Evolutionary conservation across 1,139 yeast genomes (phyloP).

Genomic region (Blastobotrys niveus): DNA sequence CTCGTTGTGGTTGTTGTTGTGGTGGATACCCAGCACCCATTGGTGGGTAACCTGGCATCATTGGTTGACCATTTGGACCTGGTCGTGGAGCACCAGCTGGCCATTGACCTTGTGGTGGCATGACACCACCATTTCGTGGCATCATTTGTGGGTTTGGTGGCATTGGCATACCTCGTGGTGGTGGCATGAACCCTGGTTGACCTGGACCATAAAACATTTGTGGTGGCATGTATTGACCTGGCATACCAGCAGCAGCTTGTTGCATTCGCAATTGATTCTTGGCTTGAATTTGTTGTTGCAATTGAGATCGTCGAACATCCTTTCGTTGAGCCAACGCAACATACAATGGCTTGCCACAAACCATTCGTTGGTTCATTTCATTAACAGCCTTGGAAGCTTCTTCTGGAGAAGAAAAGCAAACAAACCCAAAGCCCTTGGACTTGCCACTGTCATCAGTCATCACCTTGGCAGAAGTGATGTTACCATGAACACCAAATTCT

Average conservation of each 20-base stretch:
- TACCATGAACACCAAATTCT: slow-evolving; percentile 90
- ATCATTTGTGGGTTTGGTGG: slow-evolving; percentile 86
- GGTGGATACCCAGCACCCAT: slow-evolving; percentile 54
- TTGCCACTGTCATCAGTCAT: slow-evolving; percentile 94
- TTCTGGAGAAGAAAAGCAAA: slow-evolving; percentile 95
- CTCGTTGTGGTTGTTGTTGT: slow-evolving; percentile 15
- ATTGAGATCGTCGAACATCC: slow-evolving; percentile 95
- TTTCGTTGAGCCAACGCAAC: slow-evolving; percentile 99
- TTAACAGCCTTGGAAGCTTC: slow-evolving; percentile 98
- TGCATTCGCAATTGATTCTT: slow-evolving; percentile 98
- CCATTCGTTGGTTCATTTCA: slow-evolving; percentile 98
- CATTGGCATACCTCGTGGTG: slow-evolving; percentile 71
- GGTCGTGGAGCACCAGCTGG: slow-evolving; percentile 24
- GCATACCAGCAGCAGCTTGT: slow-evolving; percentile 75
- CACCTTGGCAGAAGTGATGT: slow-evolving; percentile 93
- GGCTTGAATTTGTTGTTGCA: slow-evolving; percentile 97
- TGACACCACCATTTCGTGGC: slow-evolving; percentile 55
- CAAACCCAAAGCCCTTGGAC: slow-evolving; percentile 98
- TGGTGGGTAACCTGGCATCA: slow-evolving; percentile 63
- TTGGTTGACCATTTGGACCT: slow-evolving; percentile 30
- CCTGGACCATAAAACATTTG: slow-evolving; percentile 84
- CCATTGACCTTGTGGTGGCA: slow-evolving; percentile 44
- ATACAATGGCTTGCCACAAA: slow-evolving; percentile 92
- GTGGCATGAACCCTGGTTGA: slow-evolving; percentile 79
- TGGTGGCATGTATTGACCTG: slow-evolving; percentile 86